phyloP scores from a whole-genome alignment of 306 rosid species.

The Acacia crassicarpa region DNA sequence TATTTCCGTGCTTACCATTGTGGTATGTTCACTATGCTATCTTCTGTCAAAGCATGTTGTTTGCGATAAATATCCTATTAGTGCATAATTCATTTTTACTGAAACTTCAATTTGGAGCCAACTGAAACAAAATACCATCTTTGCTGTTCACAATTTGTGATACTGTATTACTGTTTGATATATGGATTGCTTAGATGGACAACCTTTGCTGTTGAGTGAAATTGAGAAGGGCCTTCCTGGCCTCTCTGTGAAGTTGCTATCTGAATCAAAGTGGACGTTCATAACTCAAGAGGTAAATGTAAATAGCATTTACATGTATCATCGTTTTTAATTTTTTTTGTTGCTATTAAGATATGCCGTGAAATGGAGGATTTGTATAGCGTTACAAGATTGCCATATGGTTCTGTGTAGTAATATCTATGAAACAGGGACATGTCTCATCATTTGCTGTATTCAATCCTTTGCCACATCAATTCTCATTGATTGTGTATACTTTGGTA shows the following conservation, averaged over 20 bases:
- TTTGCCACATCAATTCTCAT: no score
- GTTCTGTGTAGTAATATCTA: background rate
- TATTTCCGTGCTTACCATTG: slow-evolving; percentile 62
- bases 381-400: background rate
- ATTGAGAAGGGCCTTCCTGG: slow-evolving; percentile 66
- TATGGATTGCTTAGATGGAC: background rate
- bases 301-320: background rate
- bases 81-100: background rate
- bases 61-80: slow-evolving; percentile 14
- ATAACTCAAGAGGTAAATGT: slow-evolving; percentile 68
- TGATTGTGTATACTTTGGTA: no score
- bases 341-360: background rate
- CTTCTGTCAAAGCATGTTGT: background rate
- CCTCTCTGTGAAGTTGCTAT: slow-evolving; percentile 48
- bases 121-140: background rate
- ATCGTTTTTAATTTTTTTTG: no score
- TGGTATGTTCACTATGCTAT: slow-evolving; percentile 50
- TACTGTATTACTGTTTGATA: background rate
- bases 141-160: background rate
- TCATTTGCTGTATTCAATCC: no score
- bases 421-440: background rate
- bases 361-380: background rate
- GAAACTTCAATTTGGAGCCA: background rate
- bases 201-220: slow-evolving; percentile 38
- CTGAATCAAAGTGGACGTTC: slow-evolving; percentile 88